A percentile compares a stretch with the other conserved stretches of the same genome.
Conservation (phyloP, 2,329 filamentous ascomycete genomes). For the Corinectria fuckeliana region DNA sequence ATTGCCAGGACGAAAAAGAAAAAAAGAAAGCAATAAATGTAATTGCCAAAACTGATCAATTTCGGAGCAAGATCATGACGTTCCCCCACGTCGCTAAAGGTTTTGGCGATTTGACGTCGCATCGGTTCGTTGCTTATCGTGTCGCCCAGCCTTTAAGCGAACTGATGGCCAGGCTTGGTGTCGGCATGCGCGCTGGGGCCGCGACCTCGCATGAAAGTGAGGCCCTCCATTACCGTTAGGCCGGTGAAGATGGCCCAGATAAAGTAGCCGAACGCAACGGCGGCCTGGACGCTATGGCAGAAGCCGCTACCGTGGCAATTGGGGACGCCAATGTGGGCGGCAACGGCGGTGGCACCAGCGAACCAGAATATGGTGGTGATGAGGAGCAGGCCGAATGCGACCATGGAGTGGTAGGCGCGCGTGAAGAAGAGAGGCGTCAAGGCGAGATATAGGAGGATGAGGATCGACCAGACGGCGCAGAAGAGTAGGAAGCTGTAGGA, state of each 20-base stretch:
- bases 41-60: not conserved
- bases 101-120: not conserved
- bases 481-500: conserved; percentile 82
- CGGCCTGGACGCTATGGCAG: conserved; percentile 69
- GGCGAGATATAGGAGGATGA: conserved; percentile 74
- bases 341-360: conserved; percentile 80
- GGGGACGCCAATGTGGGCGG: conserved; percentile 65
- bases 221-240: conserved; percentile 54
- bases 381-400: conserved; percentile 70
- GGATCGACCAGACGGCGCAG: conserved; percentile 75
- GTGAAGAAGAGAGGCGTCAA: conserved; percentile 69
- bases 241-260: conserved; percentile 61
- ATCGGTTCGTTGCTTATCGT: conserved; percentile 1
- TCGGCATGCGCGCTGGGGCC: conserved; percentile 42
- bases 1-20: conserved; percentile 2
- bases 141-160: conserved; percentile 12
- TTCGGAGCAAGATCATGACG: not conserved
- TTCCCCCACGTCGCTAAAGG: not conserved
- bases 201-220: conserved; percentile 52
- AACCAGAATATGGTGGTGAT: conserved; percentile 91
- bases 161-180: conserved; percentile 33
- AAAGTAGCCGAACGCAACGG: conserved; percentile 70
- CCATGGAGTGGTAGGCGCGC: conserved; percentile 66
- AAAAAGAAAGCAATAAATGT: not conserved
- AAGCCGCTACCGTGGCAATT: conserved; percentile 57